These are phyloP conservation scores for Nemania diffusa DNA, from an alignment of 2,329 filamentous ascomycete species.

Conservation along the genomic window DNA sequence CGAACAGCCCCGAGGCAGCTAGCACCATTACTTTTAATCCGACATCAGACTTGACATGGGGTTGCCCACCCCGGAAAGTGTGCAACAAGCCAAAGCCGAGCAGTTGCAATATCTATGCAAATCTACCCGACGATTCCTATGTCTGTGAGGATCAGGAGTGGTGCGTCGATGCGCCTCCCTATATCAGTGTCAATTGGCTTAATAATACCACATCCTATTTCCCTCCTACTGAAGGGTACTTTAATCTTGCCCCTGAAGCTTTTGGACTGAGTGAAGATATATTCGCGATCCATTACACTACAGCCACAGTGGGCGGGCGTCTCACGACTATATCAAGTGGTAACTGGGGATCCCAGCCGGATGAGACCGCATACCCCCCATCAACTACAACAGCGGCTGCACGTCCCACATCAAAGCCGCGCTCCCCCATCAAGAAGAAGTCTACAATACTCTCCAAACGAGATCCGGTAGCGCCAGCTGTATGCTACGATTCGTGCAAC, in stretches of 20 bases:
- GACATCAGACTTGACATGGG: slow-evolving; percentile 60
- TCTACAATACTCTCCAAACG: slow-evolving; percentile 52
- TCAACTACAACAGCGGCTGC: slow-evolving; percentile 33
- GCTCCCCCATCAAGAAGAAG: slow-evolving; percentile 2
- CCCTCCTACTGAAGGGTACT: slow-evolving; percentile 66
- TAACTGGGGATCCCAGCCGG: slow-evolving; percentile 64
- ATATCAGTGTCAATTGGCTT: slow-evolving; percentile 55
- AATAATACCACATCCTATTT: slow-evolving; percentile 61
- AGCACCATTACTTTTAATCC: slow-evolving; percentile 47
- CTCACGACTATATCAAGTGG: slow-evolving; percentile 62
- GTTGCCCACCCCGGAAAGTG: slow-evolving; percentile 63
- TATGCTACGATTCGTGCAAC: slow-evolving; percentile 66
- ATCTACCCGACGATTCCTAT: slow-evolving; percentile 58
- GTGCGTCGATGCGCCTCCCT: slow-evolving; percentile 57
- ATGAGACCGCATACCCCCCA: slow-evolving; percentile 55
- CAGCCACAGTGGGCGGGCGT: slow-evolving; percentile 47
- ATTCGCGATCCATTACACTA: slow-evolving; percentile 60
- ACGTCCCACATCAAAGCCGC: slow-evolving; percentile 5
- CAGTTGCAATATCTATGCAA: slow-evolving; percentile 63
- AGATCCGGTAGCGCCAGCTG: slow-evolving; percentile 54
- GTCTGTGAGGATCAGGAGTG: slow-evolving; percentile 56
- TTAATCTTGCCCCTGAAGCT: slow-evolving; percentile 69
- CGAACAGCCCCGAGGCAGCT: slow-evolving; percentile 47
- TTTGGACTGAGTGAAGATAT: slow-evolving; percentile 74
- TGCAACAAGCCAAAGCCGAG: slow-evolving; percentile 63